These are phyloP conservation scores for Albizia julibrissin DNA, from an alignment of 306 rosid species.

Conservation along the genomic window DNA sequence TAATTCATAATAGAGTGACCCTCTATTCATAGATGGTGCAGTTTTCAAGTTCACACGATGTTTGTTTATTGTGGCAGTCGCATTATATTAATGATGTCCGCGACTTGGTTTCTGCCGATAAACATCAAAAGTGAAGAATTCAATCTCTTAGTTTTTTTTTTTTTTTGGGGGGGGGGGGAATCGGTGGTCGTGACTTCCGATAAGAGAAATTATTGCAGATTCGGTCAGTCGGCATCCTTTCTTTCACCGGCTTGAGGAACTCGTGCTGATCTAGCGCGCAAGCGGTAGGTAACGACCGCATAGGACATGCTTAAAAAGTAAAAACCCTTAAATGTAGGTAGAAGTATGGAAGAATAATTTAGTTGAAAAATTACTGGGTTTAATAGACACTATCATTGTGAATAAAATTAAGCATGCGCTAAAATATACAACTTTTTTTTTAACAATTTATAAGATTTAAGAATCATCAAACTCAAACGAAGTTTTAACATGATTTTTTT, in stretches of 20 bases:
- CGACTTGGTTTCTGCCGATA: neutral
- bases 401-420: neutral
- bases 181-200: neutral
- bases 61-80: neutral
- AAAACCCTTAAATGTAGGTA: too few relatives aligned
- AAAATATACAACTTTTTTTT: neutral
- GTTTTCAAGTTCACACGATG: neutral
- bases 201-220: neutral
- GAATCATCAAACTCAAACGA: neutral
- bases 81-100: neutral
- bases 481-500: too few relatives aligned
- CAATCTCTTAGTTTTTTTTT: neutral
- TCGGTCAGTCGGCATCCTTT: neutral
- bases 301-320: too few relatives aligned
- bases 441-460: neutral
- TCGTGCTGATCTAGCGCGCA: too few relatives aligned
- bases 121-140: neutral
- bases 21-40: neutral
- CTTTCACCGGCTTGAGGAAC: too few relatives aligned
- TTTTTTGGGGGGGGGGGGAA: neutral
- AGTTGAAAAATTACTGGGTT: neutral
- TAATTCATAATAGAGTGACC: constrained; percentile 22
- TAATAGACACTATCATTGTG: neutral
- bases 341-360: too few relatives aligned
- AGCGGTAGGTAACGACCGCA: too few relatives aligned